phyloP scores from a whole-genome alignment of 1,284 basidiomycete species.

The Coriolopsis trogii region DNA sequence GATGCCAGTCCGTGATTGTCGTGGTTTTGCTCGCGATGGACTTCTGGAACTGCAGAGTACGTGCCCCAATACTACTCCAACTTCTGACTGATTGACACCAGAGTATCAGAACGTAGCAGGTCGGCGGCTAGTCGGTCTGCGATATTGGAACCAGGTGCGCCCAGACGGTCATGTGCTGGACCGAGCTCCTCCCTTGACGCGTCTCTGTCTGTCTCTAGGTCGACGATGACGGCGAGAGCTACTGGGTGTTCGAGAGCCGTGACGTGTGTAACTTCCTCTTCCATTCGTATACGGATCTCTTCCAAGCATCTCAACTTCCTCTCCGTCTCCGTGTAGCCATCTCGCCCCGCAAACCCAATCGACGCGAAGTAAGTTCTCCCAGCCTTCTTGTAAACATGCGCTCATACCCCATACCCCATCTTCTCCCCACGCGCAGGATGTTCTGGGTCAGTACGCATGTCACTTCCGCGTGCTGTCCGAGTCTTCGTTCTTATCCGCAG shows the following conservation, averaged over 20 bases:
- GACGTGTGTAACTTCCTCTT: conserved; percentile 63
- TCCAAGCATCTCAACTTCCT: conserved; percentile 2
- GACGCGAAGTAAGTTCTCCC: conserved; percentile 75
- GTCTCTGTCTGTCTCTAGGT: conserved; percentile 50
- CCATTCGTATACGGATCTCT: conserved; percentile 3
- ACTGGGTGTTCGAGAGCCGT: conserved; percentile 94
- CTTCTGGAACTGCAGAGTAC: conserved; percentile 93
- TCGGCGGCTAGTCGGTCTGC: conserved; percentile 85
- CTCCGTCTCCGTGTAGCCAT: conserved; percentile 59
- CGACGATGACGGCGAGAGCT: conserved; percentile 93
- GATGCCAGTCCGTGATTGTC: conserved; percentile 79
- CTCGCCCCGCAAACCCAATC: conserved; percentile 85
- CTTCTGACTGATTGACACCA: conserved; percentile 1
- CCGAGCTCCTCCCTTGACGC: conserved; percentile 1
- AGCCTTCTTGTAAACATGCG: conserved; percentile 10
- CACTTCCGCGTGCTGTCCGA: background rate
- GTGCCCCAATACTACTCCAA: conserved; percentile 26
- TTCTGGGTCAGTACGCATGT: conserved; percentile 70
- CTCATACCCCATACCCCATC: conserved; percentile 2
- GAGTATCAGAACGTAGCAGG: conserved; percentile 86
- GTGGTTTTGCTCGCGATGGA: conserved; percentile 92
- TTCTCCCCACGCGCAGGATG: conserved; percentile 58
- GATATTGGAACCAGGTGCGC: conserved; percentile 92
- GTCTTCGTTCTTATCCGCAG: conserved; percentile 8
- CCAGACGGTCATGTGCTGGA: background rate